Base-by-base conservation (phyloP, 768 basidiomycete species). In the Lactarius tabidus region DNA sequence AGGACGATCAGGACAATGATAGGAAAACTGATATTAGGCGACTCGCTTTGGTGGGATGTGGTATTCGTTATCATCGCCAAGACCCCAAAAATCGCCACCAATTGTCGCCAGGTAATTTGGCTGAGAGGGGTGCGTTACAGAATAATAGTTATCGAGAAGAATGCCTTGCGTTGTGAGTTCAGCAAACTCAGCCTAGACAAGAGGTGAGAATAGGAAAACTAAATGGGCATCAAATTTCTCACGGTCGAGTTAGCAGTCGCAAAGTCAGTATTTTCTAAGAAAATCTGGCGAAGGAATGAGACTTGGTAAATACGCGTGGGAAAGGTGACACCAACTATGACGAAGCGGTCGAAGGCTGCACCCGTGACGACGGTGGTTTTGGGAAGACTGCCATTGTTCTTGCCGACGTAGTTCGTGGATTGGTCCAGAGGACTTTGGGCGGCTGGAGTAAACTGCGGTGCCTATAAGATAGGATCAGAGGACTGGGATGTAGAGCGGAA, bases 241-340 rank as follows among this genome's bases (percentile, higher is more conserved):
- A 59, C 65, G 7, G 55, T 66, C 35, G 69, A 60, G 18, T 59
- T 71, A 62, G 74, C 77, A 61, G 69, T 70, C 9, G 67, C 72
- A 65, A 76, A 88, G 69, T 87, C 80, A 18, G 83, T 86, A 72
- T 87, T 88, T 71, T 87, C 86, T 41, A 88, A 75, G 83, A 83
- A 87, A 62, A 87, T 84, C 69, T 81, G 71, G 33, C 33, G 8
- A 33, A n/a, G n/a, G n/a, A n/a, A n/a, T n/a, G n/a, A n/a, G n/a
- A n/a, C n/a, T n/a, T n/a, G 26, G 39, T 33, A 51, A 17, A 52
- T 29, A 23, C 23, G 26, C 28, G 14, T 29, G 1, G 6, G 43
- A 5, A 12, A 23, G 7, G 20, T 4, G 10, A 26, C 9, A 45
- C 54, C 8, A 2, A 72, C 70, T 68, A 76, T 74, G 66, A 80